phyloP scores from a whole-genome alignment of 768 basidiomycete genomes.

The Macrocybe gigantea region DNA sequence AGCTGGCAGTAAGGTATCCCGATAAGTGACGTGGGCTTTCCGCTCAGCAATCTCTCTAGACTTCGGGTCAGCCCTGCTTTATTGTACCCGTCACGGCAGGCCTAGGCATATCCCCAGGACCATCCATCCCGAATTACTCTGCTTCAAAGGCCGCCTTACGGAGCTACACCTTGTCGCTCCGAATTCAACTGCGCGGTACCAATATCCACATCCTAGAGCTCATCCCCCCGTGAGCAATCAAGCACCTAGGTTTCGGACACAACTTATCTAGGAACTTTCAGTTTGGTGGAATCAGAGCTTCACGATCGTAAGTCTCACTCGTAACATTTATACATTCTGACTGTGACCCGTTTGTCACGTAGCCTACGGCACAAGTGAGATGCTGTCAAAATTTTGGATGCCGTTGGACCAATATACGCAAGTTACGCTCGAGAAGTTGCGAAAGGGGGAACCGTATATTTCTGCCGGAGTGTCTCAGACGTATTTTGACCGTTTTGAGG shows the following conservation, averaged over 20 bases:
- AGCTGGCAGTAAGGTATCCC: conserved; percentile 36
- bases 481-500: conserved; percentile 25
- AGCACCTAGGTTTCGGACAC: background rate
- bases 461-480: conserved; percentile 16
- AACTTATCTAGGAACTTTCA: conserved; percentile 11
- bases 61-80: conserved; percentile 38
- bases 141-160: conserved; percentile 56
- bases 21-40: background rate
- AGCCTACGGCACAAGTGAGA: conserved; percentile 48
- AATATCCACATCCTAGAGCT: conserved; percentile 52
- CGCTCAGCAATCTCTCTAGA: conserved; percentile 20
- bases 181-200: conserved; percentile 38
- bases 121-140: conserved; percentile 42
- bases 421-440: conserved; percentile 21
- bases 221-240: conserved; percentile 44
- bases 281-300: conserved; percentile 56
- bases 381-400: conserved; percentile 50
- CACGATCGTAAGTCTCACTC: conserved; percentile 41
- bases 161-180: conserved; percentile 43
- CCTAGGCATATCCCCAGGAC: conserved; percentile 39
- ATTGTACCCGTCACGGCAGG: conserved; percentile 48
- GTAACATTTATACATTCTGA: background rate
- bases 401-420: conserved; percentile 41
- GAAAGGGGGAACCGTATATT: conserved; percentile 20
- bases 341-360: background rate